Percentiles rank a stretch among this genome's conserved stretches.
These are phyloP conservation scores for Metschnikowia orientalis DNA, from an alignment of 805 yeast genomes.

Conservation along the genomic window DNA sequence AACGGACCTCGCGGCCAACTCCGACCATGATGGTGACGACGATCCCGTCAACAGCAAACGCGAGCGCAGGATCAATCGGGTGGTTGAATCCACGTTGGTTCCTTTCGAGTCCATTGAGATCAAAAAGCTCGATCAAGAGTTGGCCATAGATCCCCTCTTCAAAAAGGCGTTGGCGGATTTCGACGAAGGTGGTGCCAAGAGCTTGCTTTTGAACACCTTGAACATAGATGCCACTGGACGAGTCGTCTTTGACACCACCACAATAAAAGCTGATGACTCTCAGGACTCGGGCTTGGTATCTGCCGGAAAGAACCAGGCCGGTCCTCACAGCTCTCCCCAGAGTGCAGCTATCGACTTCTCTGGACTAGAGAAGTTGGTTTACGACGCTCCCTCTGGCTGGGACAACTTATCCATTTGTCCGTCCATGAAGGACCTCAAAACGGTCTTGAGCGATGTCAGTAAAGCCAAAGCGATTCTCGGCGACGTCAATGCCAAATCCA, in stretches of 20 bases:
- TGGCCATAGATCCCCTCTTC: constrained; percentile 68
- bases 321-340: constrained; percentile 1
- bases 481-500: constrained; percentile 37
- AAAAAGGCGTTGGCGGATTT: constrained; percentile 72
- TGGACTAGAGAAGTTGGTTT: constrained; percentile 20
- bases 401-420: constrained; percentile 56
- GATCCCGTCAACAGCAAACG: constrained; percentile 18
- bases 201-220: constrained; percentile 59
- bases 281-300: too few species aligned
- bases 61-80: constrained; percentile 19
- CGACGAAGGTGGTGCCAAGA: constrained; percentile 80
- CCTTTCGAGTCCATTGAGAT: constrained; percentile 46
- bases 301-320: constrained; percentile 6
- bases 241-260: constrained; percentile 63
- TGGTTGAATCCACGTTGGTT: constrained; percentile 19
- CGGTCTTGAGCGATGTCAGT: constrained; percentile 51
- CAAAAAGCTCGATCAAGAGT: constrained; percentile 58
- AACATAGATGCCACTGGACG: constrained; percentile 49
- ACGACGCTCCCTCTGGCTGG: constrained; percentile 18
- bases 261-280: constrained; percentile 17
- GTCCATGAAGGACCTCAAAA: constrained; percentile 57
- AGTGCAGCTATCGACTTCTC: constrained; percentile 20
- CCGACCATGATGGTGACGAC: constrained; percentile 18
- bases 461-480: constrained; percentile 45
- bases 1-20: constrained; percentile 21